phyloP scores from a whole-genome alignment of 495 filamentous ascomycete genomes.

The Penicillium samsonianum region DNA sequence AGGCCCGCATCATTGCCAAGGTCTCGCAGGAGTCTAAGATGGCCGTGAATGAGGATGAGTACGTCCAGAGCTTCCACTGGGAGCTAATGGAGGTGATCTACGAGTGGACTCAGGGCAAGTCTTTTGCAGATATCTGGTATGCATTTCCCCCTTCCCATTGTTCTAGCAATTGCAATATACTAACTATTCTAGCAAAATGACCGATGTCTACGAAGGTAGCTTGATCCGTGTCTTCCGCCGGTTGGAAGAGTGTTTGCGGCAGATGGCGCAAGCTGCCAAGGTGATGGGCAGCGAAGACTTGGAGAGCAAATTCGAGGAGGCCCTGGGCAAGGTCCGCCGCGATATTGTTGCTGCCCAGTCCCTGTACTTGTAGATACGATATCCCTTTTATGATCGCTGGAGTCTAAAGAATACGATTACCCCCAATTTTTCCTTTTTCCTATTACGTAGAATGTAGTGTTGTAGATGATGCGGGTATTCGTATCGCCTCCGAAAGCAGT shows the following conservation, averaged over 20 bases:
- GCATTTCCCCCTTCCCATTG: conserved; percentile 24
- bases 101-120: conserved; percentile 88
- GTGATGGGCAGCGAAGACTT: conserved; percentile 97
- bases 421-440: neutral
- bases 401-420: conserved; percentile 11
- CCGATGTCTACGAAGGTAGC: conserved; percentile 94
- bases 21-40: conserved; percentile 92
- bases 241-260: conserved; percentile 90
- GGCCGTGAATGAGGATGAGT: conserved; percentile 87
- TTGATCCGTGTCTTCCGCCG: conserved; percentile 94
- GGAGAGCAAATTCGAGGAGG: conserved; percentile 81
- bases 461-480: conserved; percentile 15
- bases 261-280: conserved; percentile 95
- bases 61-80: conserved; percentile 81
- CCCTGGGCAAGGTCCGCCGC: conserved; percentile 78
- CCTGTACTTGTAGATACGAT: conserved; percentile 69
- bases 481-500: conserved; percentile 11
- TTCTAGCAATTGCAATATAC: conserved; percentile 13
- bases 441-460: neutral
- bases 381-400: conserved; percentile 9
- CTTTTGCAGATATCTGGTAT: conserved; percentile 95
- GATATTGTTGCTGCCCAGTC: conserved; percentile 94
- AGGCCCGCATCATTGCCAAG: conserved; percentile 85
- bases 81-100: conserved; percentile 96
- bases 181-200: conserved; percentile 76